A percentile compares a stretch with the other conserved stretches of the same genome.
These are phyloP conservation scores for Neohortaea acidophila DNA, from an alignment of 495 filamentous ascomycete genomes.

Conservation along the genomic window DNA sequence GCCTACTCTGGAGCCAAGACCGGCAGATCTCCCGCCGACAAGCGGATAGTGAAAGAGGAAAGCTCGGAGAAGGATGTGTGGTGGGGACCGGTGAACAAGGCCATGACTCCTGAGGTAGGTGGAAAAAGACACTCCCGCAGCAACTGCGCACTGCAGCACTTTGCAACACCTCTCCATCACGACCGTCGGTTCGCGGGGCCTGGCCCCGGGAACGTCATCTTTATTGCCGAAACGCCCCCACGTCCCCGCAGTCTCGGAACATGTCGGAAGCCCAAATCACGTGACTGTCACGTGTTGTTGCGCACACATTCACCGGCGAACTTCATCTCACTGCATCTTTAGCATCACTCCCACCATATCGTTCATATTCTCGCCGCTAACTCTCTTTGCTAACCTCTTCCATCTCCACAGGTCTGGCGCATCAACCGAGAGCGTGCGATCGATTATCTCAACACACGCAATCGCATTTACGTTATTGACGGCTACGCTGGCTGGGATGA, in stretches of 20 bases:
- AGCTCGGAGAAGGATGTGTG: conserved; percentile 81
- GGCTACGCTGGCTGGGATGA: conserved; percentile 97
- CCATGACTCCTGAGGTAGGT: conserved; percentile 95
- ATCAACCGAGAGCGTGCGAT: conserved; percentile 98
- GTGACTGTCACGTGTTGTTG: too few species aligned
- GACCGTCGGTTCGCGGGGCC: conserved; percentile 6
- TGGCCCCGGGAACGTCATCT: too few species aligned
- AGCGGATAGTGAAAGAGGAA: conserved; percentile 88
- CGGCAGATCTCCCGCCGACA: conserved; percentile 89
- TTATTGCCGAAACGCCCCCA: too few species aligned
- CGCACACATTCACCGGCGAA: too few species aligned
- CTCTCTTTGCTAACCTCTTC: too few species aligned
- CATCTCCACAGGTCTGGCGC: conserved; percentile 95
- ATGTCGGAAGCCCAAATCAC: background rate
- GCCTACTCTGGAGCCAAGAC: conserved; percentile 98
- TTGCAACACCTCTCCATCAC: background rate
- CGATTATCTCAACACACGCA: conserved; percentile 96
- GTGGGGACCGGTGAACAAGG: conserved; percentile 98
- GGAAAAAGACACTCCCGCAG: too few species aligned
- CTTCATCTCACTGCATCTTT: too few species aligned
- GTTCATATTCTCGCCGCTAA: too few species aligned
- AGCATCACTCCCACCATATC: too few species aligned
- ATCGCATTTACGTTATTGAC: conserved; percentile 96
- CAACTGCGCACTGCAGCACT: too few species aligned
- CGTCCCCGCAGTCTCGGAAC: too few species aligned